Base-by-base conservation (phyloP, 768 basidiomycete species). In the Tricholoma matsutake region DNA sequence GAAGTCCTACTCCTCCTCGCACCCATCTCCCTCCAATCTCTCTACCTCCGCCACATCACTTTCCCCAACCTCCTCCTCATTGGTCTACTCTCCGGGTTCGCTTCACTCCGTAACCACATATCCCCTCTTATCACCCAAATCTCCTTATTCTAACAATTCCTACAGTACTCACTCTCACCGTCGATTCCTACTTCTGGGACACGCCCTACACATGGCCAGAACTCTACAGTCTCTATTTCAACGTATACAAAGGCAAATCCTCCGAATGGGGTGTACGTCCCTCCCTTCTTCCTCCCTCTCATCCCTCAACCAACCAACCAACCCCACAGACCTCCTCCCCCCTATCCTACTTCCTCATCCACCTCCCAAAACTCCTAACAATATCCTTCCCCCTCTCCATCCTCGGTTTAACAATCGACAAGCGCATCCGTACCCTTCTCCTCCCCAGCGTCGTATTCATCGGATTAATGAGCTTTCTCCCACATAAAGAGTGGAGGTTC, bases 401-500 rank as follows among this genome's bases (percentile, higher is more conserved):
- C 14, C 56, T 92, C 14, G 88, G 87, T 0, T 69, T 76, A 41
- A 25, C 76, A 6, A 59, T 77, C 14, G 86, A 91, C 64, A 64
- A 63, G 8, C 79, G 83, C 8, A 75, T 86, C 47, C 81, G 82
- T 3, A 69, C 74, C 3, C 76, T 90, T 37, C 72, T 88, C 4
- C 54, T 80, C 9, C 83, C 88, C 0, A 78, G 83, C 2, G 28
- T 86, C 4, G 60, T 68, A 0, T 91, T 89, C 61, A 68, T 93
- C 7, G 72, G 69, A 2, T 65, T 88, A 2, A 83, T 98, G 71
- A 95, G 94, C 69, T 77, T 70, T 31, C 78, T 98, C 1, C 88
- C 84, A 0, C 97, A 99, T 75, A 99, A 99, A 71, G 97, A 99
- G 74, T 99, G 97, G 97, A 84, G 97, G 6, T 99, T 99, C 73